Base-by-base conservation (phyloP, 2,329 filamentous ascomycete species). In the Setomelanomma holmii region DNA sequence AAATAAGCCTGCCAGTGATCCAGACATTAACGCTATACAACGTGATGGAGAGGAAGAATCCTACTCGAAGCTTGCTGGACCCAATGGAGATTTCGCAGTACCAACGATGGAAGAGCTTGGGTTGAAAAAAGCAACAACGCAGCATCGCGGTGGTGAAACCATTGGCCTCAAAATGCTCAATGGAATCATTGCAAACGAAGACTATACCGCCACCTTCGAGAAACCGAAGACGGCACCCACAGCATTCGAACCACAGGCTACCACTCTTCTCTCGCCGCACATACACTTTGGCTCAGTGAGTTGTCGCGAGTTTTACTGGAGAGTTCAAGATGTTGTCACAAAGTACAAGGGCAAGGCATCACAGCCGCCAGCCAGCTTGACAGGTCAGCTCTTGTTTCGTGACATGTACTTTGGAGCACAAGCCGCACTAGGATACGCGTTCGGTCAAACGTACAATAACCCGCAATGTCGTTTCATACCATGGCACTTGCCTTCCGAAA, bases 371-470 rank as follows among this genome's bases (percentile, higher is more conserved):
- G 85, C 84, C n/a, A 89, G 85, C 55, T 72, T 93, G 14, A 86
- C 82, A 0, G 89, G 89, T 2, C 89, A 93, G 62, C 74, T 93
- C 1, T 78, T 91, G 10, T 93, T 93, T 71, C 82, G 89, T 14
- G 89, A 93, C 68, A 93, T 93, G 89, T 93, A 92, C 73, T 92
- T 93, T 62, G 89, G 84, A 12, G 89, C 89, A 0, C 89, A 93
- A 68, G 88, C 89, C 1, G 81, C 84, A 0, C 76, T 91, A 1
- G 89, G 89, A 0, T 78, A 82, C 24, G 64, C 77, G 0, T 92
- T 90, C 61, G 79, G 76, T 1, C 88, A 90, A 63, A 87, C 87
- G 1, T 77, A 83, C 42, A 82, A 83, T 30, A 93, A 93, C 63
- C 72, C 80, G 0, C 76, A 87, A 57, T 88, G 84, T 34, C 82